Conservation (phyloP, 202 grass and related monocot genomes). For the Zizania palustris region DNA sequence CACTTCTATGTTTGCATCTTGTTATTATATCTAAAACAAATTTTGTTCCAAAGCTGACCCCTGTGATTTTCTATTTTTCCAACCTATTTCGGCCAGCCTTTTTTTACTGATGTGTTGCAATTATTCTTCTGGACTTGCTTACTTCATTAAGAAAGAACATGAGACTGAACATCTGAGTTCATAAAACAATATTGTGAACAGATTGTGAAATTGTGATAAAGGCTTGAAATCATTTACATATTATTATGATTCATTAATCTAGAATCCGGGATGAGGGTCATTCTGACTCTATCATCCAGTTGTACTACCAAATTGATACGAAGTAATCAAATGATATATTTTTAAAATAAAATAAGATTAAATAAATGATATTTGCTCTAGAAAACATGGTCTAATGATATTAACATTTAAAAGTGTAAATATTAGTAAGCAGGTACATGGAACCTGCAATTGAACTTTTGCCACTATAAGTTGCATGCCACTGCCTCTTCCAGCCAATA, state of each 20-base stretch:
- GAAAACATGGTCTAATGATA: neutral
- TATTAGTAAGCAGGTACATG: conserved; percentile 1
- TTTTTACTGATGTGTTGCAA: neutral
- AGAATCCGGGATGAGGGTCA: neutral
- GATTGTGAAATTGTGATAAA: conserved; percentile 22
- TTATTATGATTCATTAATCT: conserved; percentile 1
- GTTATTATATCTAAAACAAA: conserved; percentile 15
- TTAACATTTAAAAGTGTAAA: neutral
- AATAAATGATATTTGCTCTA: neutral
- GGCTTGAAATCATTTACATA: neutral
- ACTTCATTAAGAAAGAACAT: conserved; percentile 1
- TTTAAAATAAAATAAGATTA: conserved; percentile 3
- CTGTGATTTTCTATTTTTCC: conserved; percentile 22
- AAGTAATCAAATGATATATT: neutral
- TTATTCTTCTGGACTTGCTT: conserved; percentile 5
- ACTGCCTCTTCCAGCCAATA: conserved; percentile 1
- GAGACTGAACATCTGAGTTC: neutral
- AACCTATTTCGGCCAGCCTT: conserved; percentile 13
- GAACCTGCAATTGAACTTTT: conserved; percentile 12
- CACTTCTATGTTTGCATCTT: conserved; percentile 15
- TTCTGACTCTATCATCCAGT: conserved; percentile 16
- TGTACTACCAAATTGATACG: neutral
- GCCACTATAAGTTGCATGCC: conserved; percentile 11
- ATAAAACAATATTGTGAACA: conserved; percentile 23
- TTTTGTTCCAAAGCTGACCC: conserved; percentile 19